Conservation (phyloP, 2,329 filamentous ascomycete species). For the Trichoderma semiorbis region DNA sequence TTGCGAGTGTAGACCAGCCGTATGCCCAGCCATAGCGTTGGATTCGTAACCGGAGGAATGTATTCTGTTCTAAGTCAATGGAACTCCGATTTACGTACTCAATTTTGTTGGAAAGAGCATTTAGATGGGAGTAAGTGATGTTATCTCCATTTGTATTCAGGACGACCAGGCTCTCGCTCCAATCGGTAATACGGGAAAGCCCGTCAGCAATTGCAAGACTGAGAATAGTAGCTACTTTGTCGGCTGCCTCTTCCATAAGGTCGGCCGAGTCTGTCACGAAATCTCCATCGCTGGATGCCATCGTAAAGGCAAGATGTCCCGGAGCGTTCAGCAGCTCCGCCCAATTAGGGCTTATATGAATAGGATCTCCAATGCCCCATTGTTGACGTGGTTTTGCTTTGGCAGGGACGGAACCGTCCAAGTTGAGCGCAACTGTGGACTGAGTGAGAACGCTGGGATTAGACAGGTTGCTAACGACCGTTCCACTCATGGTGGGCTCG, state of each 20-base stretch:
- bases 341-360: neutral
- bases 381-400: neutral
- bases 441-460: neutral
- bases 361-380: neutral
- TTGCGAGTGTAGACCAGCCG: neutral
- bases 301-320: neutral
- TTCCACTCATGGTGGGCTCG: neutral
- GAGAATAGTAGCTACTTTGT: neutral
- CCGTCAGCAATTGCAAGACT: neutral
- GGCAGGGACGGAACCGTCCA: neutral
- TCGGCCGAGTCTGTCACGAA: neutral
- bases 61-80: neutral
- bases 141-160: neutral
- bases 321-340: neutral
- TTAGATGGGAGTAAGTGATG: neutral
- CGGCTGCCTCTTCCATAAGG: neutral
- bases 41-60: neutral
- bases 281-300: neutral
- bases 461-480: neutral
- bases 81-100: neutral
- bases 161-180: neutral
- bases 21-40: neutral
- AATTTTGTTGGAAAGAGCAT: neutral
- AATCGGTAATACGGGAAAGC: neutral
- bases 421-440: neutral